Percentiles rank a stretch among this genome's conserved stretches.
phyloP scores from a whole-genome alignment of 2,329 filamentous ascomycete species.

The Pezicula neosporulosa region DNA sequence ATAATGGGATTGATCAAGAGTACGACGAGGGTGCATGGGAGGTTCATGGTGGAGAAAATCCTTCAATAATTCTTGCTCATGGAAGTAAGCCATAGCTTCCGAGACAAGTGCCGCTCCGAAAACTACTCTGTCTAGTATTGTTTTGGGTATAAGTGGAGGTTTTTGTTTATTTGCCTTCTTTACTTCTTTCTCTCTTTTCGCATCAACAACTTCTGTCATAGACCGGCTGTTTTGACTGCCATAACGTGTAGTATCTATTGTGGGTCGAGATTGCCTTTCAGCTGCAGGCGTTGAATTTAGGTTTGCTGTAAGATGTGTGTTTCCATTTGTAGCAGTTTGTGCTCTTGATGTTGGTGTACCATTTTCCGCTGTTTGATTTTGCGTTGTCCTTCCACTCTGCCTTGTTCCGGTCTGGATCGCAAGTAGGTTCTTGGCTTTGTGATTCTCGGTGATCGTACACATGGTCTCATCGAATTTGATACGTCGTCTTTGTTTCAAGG shows the following conservation, averaged over 20 bases:
- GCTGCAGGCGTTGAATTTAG: too few relatives aligned
- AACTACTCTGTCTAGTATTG: not conserved
- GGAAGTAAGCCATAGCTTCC: slow-evolving; percentile 11
- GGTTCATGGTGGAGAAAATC: slow-evolving; percentile 8
- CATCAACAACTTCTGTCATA: too few relatives aligned
- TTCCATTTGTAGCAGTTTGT: too few relatives aligned
- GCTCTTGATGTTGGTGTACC: too few relatives aligned
- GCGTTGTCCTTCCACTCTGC: too few relatives aligned
- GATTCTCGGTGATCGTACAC: not conserved
- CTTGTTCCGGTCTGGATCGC: too few relatives aligned
- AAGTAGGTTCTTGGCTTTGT: too few relatives aligned
- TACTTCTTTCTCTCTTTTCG: not conserved
- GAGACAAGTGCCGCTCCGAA: slow-evolving; percentile 9
- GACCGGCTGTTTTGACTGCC: too few relatives aligned
- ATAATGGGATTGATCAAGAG: slow-evolving; percentile 40
- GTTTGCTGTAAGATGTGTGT: too few relatives aligned
- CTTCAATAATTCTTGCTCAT: slow-evolving; percentile 9
- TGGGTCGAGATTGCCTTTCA: too few relatives aligned
- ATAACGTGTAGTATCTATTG: too few relatives aligned
- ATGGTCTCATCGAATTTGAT: not conserved
- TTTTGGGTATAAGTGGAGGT: not conserved
- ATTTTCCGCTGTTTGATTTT: too few relatives aligned
- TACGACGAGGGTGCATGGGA: slow-evolving; percentile 38
- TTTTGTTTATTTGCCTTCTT: not conserved
- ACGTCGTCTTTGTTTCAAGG: not conserved